These are phyloP conservation scores for Cystofilobasidium ferigula DNA, from an alignment of 768 basidiomycete species.

Conservation along the genomic window DNA sequence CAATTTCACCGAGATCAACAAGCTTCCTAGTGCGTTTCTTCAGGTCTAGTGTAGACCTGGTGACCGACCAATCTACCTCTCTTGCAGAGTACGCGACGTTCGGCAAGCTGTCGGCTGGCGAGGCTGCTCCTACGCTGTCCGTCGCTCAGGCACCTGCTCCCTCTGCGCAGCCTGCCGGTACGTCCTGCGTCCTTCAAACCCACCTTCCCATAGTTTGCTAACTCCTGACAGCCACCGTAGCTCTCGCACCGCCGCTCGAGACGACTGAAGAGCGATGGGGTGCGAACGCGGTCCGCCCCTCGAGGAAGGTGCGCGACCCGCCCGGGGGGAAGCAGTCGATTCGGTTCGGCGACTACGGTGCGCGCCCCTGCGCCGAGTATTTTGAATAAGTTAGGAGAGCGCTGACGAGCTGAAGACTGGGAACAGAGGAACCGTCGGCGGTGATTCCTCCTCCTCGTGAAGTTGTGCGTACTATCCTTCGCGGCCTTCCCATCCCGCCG, in stretches of 20 bases:
- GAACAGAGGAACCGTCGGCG: too few species aligned
- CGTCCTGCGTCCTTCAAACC: too few species aligned
- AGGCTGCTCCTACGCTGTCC: not conserved
- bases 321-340: not conserved
- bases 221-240: too few species aligned
- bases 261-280: too few species aligned
- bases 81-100: constrained; percentile 10
- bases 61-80: not conserved
- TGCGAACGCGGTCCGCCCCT: not conserved
- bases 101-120: not conserved
- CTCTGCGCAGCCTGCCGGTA: not conserved
- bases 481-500: too few species aligned
- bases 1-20: constrained; percentile 18
- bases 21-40: constrained; percentile 3
- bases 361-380: too few species aligned
- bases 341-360: not conserved
- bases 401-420: too few species aligned
- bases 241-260: too few species aligned
- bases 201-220: too few species aligned
- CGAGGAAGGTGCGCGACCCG: constrained; percentile 1
- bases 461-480: too few species aligned
- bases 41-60: not conserved
- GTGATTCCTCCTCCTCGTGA: too few species aligned
- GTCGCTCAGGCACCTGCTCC: not conserved
- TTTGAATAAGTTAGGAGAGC: too few species aligned